Evolutionary conservation across 192 early-diverging fungal species (phyloP), one percentile per base, ranked within the genome.

Genomic region (Dissophora ornata): DNA sequence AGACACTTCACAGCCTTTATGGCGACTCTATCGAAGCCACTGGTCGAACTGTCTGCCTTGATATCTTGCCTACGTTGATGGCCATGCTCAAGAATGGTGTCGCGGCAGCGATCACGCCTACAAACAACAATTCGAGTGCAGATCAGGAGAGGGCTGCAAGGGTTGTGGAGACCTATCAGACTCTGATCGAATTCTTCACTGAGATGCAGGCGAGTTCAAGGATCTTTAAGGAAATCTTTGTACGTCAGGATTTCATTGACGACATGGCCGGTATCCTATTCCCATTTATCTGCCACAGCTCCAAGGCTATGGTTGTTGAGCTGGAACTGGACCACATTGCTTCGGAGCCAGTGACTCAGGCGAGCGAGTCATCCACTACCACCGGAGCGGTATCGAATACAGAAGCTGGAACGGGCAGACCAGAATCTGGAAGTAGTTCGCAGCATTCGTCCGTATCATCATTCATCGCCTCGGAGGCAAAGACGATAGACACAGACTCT

Each of bases 251-350:
- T 28, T 69, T 81, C 21, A 59, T 88, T 47, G 87, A 88, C 55
- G 71, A 62, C 15, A 57, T 90, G 15, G 69, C 89, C 21, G 64
- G 73, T 19, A 82, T 86, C 24, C 22, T 90, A 4, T 91, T 90
- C 58, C 80, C 73, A 19, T 67, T 89, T 21, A 80, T 88, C 11
- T 87, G 82, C 45, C 60, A 74, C 16, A 71, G 66, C 26, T 64
- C 75, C 16, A 81, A 81, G 54, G 64, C 57, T 5, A 57, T 85
- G 46, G 67, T 74, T 2, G 67, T 77, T 2, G 85, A 86, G 30
- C 56, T 55, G 7, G 88, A 87, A 45, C 56, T 87, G 28, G 51
- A 81, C 49, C 67, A 73, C 19, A 84, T 85, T 56, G 83, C 82
- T 11, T 62, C 57, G 2, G 73, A 80, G 11, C 57, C 74, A 30